Evolutionary conservation across 805 yeast species (phyloP).

Genomic region (Candida nonsorbophila): DNA sequence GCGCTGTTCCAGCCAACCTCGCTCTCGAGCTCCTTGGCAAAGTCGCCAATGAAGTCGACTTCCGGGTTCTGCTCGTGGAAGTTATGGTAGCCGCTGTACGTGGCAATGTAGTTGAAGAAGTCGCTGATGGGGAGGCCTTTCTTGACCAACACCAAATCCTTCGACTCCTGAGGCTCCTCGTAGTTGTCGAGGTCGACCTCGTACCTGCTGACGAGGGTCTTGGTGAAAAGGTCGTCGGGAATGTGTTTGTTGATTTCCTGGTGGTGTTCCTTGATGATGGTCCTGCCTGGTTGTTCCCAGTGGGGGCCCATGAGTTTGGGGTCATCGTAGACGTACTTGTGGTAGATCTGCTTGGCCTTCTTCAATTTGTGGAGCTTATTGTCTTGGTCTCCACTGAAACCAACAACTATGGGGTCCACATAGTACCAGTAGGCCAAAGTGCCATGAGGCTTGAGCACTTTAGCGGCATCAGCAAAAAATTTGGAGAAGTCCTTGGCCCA

Average conservation of each 20-base stretch:
- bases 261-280: constrained; percentile 41
- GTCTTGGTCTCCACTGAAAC: constrained; percentile 14
- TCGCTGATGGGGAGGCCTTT: constrained; percentile 39
- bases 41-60: constrained; percentile 28
- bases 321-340: constrained; percentile 36
- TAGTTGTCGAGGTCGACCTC: constrained; percentile 12
- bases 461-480: constrained; percentile 24
- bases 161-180: constrained; percentile 8
- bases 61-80: constrained; percentile 39
- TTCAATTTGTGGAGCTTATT: constrained; percentile 8
- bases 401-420: constrained; percentile 33
- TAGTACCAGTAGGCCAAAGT: constrained; percentile 39
- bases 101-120: constrained; percentile 50
- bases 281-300: constrained; percentile 87
- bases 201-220: constrained; percentile 25
- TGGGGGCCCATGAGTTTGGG: constrained; percentile 52
- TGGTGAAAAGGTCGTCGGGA: constrained; percentile 37
- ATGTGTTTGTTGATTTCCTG: constrained; percentile 35
- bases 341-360: constrained; percentile 23
- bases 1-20: constrained; percentile 44
- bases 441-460: constrained; percentile 37
- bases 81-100: constrained; percentile 67
- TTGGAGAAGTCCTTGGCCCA: constrained; percentile 34
- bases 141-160: constrained; percentile 27
- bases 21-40: constrained; percentile 28